phyloP scores from a whole-genome alignment of 2,329 filamentous ascomycete species.

The Cladosporium sp. region DNA sequence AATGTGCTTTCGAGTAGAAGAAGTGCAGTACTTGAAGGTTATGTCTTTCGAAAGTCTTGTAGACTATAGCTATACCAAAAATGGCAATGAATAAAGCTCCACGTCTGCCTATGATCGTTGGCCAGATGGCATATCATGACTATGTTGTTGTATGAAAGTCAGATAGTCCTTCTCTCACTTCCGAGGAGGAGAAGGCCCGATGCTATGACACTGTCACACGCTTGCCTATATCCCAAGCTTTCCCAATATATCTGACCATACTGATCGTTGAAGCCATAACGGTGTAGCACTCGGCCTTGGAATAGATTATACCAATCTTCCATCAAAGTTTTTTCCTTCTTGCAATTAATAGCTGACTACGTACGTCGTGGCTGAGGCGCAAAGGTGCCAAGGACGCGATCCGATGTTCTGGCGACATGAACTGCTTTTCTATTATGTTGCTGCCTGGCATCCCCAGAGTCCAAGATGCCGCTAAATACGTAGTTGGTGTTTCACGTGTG shows the following conservation, averaged over 20 bases:
- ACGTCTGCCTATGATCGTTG: background rate
- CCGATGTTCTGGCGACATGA: background rate
- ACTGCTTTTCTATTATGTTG: background rate
- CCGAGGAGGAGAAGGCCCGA: background rate
- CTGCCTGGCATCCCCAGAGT: background rate
- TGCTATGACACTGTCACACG: background rate
- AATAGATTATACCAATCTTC: background rate
- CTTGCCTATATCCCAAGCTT: background rate
- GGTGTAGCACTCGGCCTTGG: background rate
- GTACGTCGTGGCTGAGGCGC: background rate
- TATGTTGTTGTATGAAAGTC: background rate
- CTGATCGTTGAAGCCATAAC: background rate
- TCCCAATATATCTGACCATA: background rate
- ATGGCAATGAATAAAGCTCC: background rate
- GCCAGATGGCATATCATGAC: background rate
- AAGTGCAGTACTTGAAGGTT: background rate
- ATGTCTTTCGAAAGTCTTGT: background rate
- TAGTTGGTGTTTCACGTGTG: background rate
- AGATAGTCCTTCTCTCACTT: background rate
- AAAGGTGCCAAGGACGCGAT: background rate
- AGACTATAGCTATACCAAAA: background rate
- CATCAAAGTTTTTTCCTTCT: background rate
- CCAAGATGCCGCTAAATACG: background rate
- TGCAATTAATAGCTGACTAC: background rate
- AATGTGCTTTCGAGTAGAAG: background rate